Base-by-base conservation (phyloP, 352 stramenopile species). In the Thalassiosira hispida region DNA sequence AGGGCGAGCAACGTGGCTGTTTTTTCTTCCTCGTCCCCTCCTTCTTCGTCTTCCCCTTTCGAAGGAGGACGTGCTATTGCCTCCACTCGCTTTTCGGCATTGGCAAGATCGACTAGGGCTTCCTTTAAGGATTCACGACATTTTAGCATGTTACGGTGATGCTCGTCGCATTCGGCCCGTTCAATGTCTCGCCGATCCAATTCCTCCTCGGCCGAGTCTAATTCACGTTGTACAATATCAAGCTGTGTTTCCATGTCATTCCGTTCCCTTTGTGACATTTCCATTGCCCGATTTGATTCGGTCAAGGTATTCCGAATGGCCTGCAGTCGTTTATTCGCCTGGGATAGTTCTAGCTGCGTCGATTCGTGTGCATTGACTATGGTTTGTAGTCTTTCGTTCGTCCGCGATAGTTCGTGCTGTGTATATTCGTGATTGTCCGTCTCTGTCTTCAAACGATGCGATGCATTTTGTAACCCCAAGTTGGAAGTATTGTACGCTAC, bases 121-220 rank as follows among this genome's bases (percentile, higher is more conserved):
- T 42, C 5, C 16, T 74, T 27, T 14, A 74, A 59, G 8, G 38
- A 35, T 38, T 38, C 18, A 16, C 66, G 55, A 55, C 68, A 77
- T 23, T 47, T n/a, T 22, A 73, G 0, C 35, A 79, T 25, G 18
- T 73, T 56, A 27, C 60, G 25, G 66, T 82, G 22, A 16, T 49
- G n/a, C 27, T 16, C 55, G 49, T 82, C 74, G 29, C 74, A 82
- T n/a, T 82, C 74, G 3, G 46, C 60, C 22, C 74, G 49, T 59
- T 82, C 74, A 11, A 77, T 49, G 66, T 82, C 74, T 35, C 74
- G 49, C 0, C 61, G 35, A 38, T 82, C 65, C 14, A 82, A 61
- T 25, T 77, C 74, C 42, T 69, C 53, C 40, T 40, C 51, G 0
- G 40, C 40, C 18, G 29, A 11, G 49, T 77, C 31, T 35, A 82